Evolutionary conservation across 169 alveolate species (phyloP).

Genomic region (Cryptosporidium ryanae): DNA sequence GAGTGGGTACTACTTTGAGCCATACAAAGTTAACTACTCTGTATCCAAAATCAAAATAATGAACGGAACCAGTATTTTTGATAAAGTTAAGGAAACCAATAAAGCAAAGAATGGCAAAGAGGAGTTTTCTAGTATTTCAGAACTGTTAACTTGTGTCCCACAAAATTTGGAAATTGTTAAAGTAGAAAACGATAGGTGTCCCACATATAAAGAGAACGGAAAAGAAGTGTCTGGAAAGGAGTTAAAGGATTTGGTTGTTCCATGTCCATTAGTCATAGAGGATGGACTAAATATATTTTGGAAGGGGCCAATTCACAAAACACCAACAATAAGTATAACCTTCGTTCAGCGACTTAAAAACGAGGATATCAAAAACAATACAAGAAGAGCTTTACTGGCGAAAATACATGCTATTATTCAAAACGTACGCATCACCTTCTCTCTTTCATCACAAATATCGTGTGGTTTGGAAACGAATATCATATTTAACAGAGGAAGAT

Average conservation of each 20-base stretch:
- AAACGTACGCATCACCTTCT: not conserved
- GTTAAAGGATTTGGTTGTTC: not conserved
- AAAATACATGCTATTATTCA: slow-evolving; percentile 39
- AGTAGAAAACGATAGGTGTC: slow-evolving; percentile 15
- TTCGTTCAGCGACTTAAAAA: slow-evolving; percentile 31
- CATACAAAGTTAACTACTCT: slow-evolving; percentile 39
- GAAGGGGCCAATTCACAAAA: slow-evolving; percentile 70
- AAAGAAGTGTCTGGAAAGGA: slow-evolving; percentile 10
- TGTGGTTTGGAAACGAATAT: slow-evolving; percentile 33
- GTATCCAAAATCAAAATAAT: not conserved
- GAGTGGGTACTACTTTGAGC: slow-evolving; percentile 2
- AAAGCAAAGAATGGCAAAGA: not conserved
- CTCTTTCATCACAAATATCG: not conserved
- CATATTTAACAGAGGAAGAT: slow-evolving; percentile 51
- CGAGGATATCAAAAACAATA: slow-evolving; percentile 18
- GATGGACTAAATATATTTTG: slow-evolving; percentile 44
- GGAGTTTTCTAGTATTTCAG: not conserved
- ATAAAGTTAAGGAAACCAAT: too few species aligned
- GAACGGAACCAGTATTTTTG: too few species aligned
- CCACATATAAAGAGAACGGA: slow-evolving; percentile 21
- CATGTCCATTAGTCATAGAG: slow-evolving; percentile 36
- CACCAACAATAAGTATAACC: slow-evolving; percentile 40
- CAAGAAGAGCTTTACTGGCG: slow-evolving; percentile 3
- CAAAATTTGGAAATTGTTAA: slow-evolving; percentile 24
- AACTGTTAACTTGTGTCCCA: slow-evolving; percentile 60